A percentile compares a stretch with the other conserved stretches of the same genome.
Evolutionary conservation across 108 stramenopile species (phyloP).

Genomic region (Pseudonitzschia pungens): DNA sequence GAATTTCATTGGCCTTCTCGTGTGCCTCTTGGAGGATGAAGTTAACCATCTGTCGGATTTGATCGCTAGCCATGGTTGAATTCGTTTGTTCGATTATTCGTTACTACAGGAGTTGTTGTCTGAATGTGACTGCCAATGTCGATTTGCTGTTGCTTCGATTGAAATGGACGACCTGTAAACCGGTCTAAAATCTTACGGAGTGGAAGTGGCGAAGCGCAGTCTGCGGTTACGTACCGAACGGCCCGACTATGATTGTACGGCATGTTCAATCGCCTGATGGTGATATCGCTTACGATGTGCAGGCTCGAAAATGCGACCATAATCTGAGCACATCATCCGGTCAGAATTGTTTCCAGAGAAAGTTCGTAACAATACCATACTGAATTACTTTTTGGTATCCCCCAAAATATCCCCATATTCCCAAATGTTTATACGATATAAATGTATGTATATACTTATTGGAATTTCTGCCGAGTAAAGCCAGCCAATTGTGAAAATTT

Average conservation of each 20-base stretch:
- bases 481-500: neutral
- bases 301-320: conserved; percentile 7
- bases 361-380: neutral
- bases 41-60: conserved; percentile 93
- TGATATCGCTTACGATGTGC: conserved; percentile 1
- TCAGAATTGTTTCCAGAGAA: neutral
- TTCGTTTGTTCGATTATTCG: neutral
- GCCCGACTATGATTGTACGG: neutral
- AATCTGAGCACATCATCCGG: neutral
- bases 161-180: neutral
- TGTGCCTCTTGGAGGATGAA: conserved; percentile 98
- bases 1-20: conserved; percentile 99
- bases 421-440: neutral
- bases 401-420: neutral
- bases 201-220: conserved; percentile 1
- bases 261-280: neutral
- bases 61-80: conserved; percentile 79
- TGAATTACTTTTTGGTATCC: neutral
- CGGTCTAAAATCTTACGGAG: neutral
- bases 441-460: neutral
- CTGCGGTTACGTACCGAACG: neutral
- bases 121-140: neutral
- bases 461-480: neutral
- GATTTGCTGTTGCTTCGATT: neutral
- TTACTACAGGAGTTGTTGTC: neutral